Conservation (phyloP, 2,329 filamentous ascomycete species). For the Fusarium tjaetaba region DNA sequence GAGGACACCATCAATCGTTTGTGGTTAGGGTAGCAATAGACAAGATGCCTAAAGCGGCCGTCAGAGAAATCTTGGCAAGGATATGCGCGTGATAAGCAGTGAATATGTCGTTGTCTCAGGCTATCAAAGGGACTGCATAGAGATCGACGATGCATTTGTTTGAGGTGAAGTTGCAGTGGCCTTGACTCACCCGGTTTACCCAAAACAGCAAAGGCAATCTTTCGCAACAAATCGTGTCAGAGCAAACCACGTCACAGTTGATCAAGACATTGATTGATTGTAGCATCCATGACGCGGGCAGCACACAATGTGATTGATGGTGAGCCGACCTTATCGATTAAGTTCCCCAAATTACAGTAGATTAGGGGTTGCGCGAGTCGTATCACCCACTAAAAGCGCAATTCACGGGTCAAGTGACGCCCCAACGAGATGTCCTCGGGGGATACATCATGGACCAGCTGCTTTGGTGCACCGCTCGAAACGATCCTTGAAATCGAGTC, state of each 20-base stretch:
- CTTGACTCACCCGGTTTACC: constrained; percentile 3
- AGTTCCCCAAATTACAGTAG: constrained; percentile 28
- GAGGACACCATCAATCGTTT: not conserved
- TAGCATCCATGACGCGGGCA: constrained; percentile 30
- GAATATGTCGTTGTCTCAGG: constrained; percentile 14
- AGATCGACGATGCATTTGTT: constrained; percentile 28
- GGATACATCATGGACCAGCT: constrained; percentile 6
- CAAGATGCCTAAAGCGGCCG: not conserved
- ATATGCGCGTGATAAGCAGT: constrained; percentile 34
- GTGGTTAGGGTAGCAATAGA: not conserved
- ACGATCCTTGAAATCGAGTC: constrained; percentile 37
- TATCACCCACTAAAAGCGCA: constrained; percentile 30
- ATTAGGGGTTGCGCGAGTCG: constrained; percentile 20
- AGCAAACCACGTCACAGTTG: not conserved
- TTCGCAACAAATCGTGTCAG: not conserved
- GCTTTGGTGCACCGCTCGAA: constrained; percentile 15
- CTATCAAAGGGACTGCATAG: constrained; percentile 1
- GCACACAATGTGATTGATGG: constrained; percentile 9
- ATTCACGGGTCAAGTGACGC: constrained; percentile 42
- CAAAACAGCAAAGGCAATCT: not conserved
- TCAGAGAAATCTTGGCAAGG: not conserved
- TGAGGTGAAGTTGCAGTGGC: not conserved
- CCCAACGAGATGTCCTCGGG: constrained; percentile 9
- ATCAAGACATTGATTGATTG: not conserved
- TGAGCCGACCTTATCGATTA: constrained; percentile 33